These are phyloP conservation scores for Phaseolus coccineus DNA, from an alignment of 331 rosid species.

Conservation along the genomic window DNA sequence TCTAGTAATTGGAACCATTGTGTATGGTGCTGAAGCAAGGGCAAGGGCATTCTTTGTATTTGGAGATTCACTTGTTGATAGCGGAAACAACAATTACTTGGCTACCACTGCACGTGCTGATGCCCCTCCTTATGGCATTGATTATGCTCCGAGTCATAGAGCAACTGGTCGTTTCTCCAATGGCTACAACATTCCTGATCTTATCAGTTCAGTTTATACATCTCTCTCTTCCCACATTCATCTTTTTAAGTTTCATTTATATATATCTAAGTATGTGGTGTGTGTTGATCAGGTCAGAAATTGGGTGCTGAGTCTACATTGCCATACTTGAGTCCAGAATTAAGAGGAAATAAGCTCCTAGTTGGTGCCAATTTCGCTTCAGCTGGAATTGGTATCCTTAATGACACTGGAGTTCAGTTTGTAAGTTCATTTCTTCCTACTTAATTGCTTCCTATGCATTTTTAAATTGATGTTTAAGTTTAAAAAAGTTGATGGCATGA, in stretches of 20 bases:
- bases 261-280: background rate
- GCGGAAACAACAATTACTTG: slow-evolving; percentile 74
- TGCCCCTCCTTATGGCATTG: slow-evolving; percentile 55
- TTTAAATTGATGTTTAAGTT: slow-evolving; percentile 35
- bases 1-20: background rate
- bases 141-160: slow-evolving; percentile 39
- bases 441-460: too few relatives aligned
- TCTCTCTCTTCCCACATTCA: background rate
- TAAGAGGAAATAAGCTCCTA: slow-evolving; percentile 61
- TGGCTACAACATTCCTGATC: slow-evolving; percentile 72
- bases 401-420: slow-evolving; percentile 88
- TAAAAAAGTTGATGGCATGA: too few relatives aligned
- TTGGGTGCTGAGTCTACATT: slow-evolving; percentile 63
- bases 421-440: slow-evolving; percentile 44
- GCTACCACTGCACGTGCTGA: slow-evolving; percentile 79
- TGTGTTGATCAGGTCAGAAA: slow-evolving; percentile 56
- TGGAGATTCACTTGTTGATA: slow-evolving; percentile 76
- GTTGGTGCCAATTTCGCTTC: slow-evolving; percentile 88
- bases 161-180: slow-evolving; percentile 57
- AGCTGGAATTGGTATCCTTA: slow-evolving; percentile 85
- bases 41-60: slow-evolving; percentile 68
- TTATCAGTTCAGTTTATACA: slow-evolving; percentile 53
- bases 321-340: slow-evolving; percentile 73
- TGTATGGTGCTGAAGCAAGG: slow-evolving; percentile 21
- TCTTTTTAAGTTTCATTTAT: background rate